Percentiles rank a stretch among this genome's conserved stretches.
Conservation (phyloP, 1,139 yeast genomes). For the Debaryomyces coudertii region DNA sequence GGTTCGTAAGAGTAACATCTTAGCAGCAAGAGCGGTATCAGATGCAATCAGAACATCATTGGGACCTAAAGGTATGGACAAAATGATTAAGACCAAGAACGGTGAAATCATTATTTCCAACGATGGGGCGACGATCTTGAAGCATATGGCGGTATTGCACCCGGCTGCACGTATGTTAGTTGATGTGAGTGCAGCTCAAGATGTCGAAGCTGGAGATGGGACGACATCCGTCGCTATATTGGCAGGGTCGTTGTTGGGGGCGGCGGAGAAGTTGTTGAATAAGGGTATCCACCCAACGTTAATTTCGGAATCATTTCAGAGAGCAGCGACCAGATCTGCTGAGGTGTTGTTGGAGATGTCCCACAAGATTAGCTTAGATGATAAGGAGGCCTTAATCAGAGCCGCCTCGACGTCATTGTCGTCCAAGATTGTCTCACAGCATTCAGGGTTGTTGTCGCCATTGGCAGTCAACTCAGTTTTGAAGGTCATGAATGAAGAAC, state of each 20-base stretch:
- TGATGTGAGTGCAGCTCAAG: conserved; percentile 96
- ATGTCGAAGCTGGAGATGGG: conserved; percentile 98
- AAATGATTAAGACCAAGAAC: conserved; percentile 91
- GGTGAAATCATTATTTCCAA: conserved; percentile 95
- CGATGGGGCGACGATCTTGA: conserved; percentile 95
- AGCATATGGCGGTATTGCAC: conserved; percentile 96
- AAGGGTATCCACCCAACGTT: conserved; percentile 96
- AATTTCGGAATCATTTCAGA: conserved; percentile 92
- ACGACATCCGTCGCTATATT: conserved; percentile 96
- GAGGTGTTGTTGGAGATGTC: conserved; percentile 86
- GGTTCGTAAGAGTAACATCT: conserved; percentile 88
- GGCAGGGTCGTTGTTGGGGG: conserved; percentile 91
- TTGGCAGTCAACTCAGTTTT: conserved; percentile 93
- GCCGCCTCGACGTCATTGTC: conserved; percentile 95
- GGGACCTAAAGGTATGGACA: conserved; percentile 99
- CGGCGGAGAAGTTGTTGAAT: conserved; percentile 85
- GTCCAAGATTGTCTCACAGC: conserved; percentile 94
- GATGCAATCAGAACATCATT: conserved; percentile 97
- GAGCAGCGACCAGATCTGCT: conserved; percentile 88
- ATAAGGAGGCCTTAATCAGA: conserved; percentile 78
- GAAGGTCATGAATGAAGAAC: conserved; percentile 62
- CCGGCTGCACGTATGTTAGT: conserved; percentile 99
- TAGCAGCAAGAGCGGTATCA: conserved; percentile 96
- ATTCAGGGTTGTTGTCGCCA: conserved; percentile 82
- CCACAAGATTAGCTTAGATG: conserved; percentile 69